Evolutionary conservation across 192 early-diverging fungal genomes (phyloP), one percentile per base, ranked within the genome.

Genomic region (Linnemannia exigua): DNA sequence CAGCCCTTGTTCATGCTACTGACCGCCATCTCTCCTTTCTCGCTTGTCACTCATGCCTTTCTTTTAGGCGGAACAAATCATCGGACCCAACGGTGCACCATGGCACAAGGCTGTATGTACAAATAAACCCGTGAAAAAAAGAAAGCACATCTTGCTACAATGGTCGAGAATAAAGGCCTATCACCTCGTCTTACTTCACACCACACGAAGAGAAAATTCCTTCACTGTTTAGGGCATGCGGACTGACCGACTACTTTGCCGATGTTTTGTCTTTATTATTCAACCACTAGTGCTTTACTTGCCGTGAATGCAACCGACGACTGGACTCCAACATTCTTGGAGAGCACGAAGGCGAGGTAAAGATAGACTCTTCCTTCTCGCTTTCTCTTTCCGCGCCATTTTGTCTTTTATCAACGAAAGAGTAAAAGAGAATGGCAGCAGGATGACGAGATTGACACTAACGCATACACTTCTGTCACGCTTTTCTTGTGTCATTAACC

Each of bases 311-410:
- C 72, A 90, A 90, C 25, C 91, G 91, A 66, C 87, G 88, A 20
- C 77, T 93, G 36, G 92, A 93, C 52, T 93, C 92, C 31, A 89
- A 70, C 44, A 85, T 80, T 28, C 86, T 93, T 35, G 83, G 89
- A 46, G 92, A 93, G 46, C 89, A 89, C 50, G 89, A 89, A 47
- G 88, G 89, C 54, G 89, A 93, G 87, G 92, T 91, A 89, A 83
- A n/a, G 3, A 19, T 61, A 44, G 36, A 37, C 58, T 63, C 28
- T 25, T 54, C 22, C n/a, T 28, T 9, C 8, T 38, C 22, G 28
- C 15, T 74, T 54, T 19, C 3, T 73, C 37, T 54, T 38, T 50
- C 36, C 46, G n/a, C n/a, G n/a, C n/a, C n/a, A n/a, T 80, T 36
- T 67, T 66, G 20, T 3, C 22, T n/a, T 54, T n/a, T 0, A 11